Base-by-base conservation (phyloP, 768 basidiomycete species). In the Kwoniella europaea region DNA sequence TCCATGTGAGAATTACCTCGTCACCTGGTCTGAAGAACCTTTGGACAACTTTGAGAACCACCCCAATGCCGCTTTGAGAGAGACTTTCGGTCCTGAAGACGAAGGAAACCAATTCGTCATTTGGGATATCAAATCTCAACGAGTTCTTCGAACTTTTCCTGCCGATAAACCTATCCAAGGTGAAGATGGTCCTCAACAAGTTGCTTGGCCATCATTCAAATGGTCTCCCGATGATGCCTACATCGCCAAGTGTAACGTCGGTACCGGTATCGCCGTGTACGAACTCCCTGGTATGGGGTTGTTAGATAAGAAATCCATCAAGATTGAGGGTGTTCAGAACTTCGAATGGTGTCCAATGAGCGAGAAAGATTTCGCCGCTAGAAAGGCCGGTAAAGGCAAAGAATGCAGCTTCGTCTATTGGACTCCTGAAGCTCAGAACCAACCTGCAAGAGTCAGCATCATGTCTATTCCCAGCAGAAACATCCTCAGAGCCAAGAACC, bases 321-420 rank as follows among this genome's bases (percentile, higher is more conserved):
- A 98, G 86, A 92, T 98, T 57, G 95, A 98, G 75, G 96, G 96
- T 22, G 94, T 99, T 55, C 87, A 93, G 75, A 96, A 98, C 85
- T 98, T 98, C 83, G 97, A 98, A 85, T 99, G 97, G 97, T 93
- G 93, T 76, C 97, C 97, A 44, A 88, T 90, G 61, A 91, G 92
- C 63, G 95, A 97, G 76, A 91, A 89, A 83, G 96, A 98, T 76
- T 88, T 87, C 71, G 93, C 93, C 65, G 90, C 91, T 55, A 85
- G 84, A 41, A 89, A 89, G 68, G 88, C 87, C 71, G 87, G 86
- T 53, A 86, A 85, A 22, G 85, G 74, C 35, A 87, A 89, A 79
- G 94, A 98, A 85, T 97, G 95, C 83, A 92, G 94, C 90, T 85
- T 99, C 56, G 95, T 90, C 10, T 98, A 94, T 84, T 99, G 97